These are phyloP conservation scores for Hyaloperonospora brassicae DNA, from an alignment of 352 stramenopile species.

Conservation along the genomic window DNA sequence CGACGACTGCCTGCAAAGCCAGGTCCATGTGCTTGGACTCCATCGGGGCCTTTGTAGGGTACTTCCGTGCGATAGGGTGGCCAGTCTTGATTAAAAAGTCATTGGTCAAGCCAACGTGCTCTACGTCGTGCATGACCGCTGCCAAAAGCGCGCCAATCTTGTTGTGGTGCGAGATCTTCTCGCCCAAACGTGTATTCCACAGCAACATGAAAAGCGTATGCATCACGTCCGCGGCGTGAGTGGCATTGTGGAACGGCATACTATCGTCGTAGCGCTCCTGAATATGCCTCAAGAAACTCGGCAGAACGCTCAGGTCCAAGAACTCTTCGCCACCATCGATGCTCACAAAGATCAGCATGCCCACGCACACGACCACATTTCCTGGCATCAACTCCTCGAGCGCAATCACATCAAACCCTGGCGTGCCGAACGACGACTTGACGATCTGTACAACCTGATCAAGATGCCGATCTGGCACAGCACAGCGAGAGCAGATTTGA, in stretches of 20 bases:
- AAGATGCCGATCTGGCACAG: slow-evolving; percentile 34
- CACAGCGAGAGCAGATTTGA: slow-evolving; percentile 41
- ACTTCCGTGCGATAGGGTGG: slow-evolving; percentile 57
- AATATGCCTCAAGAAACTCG: slow-evolving; percentile 48
- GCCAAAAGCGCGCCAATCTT: slow-evolving; percentile 65
- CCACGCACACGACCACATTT: slow-evolving; percentile 60
- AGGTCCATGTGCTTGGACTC: slow-evolving; percentile 70
- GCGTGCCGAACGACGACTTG: slow-evolving; percentile 49
- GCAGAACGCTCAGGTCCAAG: slow-evolving; percentile 46
- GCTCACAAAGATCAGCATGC: slow-evolving; percentile 62
- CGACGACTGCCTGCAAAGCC: slow-evolving; percentile 42
- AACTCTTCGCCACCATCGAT: slow-evolving; percentile 47
- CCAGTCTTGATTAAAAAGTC: slow-evolving; percentile 71
- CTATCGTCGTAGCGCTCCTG: slow-evolving; percentile 51
- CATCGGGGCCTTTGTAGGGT: slow-evolving; percentile 53
- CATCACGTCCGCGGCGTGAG: slow-evolving; percentile 72
- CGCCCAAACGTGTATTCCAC: slow-evolving; percentile 40
- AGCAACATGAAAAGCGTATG: slow-evolving; percentile 73
- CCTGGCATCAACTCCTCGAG: slow-evolving; percentile 54
- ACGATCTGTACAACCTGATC: slow-evolving; percentile 47
- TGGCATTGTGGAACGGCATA: slow-evolving; percentile 79
- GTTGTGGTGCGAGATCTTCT: slow-evolving; percentile 52
- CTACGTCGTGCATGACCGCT: slow-evolving; percentile 75
- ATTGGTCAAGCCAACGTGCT: slow-evolving; percentile 72
- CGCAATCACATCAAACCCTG: slow-evolving; percentile 58